Evolutionary conservation across 1,284 basidiomycete species (phyloP).

Genomic region (Porodaedalea pini): DNA sequence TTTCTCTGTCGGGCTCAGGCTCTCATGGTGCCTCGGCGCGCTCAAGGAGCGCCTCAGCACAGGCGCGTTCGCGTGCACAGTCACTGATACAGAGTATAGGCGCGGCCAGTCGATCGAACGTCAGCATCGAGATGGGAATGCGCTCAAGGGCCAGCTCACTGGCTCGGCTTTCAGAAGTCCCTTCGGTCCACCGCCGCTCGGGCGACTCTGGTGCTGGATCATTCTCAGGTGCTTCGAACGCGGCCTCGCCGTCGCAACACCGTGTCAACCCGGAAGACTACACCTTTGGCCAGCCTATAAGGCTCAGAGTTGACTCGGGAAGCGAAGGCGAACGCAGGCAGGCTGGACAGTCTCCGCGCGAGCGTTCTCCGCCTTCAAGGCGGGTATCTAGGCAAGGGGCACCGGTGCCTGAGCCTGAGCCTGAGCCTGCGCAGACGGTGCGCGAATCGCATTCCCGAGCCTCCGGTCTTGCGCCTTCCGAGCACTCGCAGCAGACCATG

Average conservation of each 20-base stretch:
- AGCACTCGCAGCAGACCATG: slow-evolving; percentile 1
- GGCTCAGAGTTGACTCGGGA: slow-evolving; percentile 5
- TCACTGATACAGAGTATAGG: slow-evolving; percentile 17
- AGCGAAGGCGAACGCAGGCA: neutral
- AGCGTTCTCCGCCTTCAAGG: neutral
- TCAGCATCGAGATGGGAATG: slow-evolving; percentile 9
- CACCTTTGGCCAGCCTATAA: slow-evolving; percentile 17
- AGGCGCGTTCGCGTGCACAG: slow-evolving; percentile 17
- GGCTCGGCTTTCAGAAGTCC: slow-evolving; percentile 5
- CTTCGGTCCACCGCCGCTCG: slow-evolving; percentile 9
- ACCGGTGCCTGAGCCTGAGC: neutral
- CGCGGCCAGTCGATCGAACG: slow-evolving; percentile 11
- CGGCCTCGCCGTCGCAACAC: neutral
- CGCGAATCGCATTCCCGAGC: neutral
- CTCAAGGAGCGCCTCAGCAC: slow-evolving; percentile 5
- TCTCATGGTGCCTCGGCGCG: slow-evolving; percentile 6
- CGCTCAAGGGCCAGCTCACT: slow-evolving; percentile 12
- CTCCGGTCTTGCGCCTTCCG: slow-evolving; percentile 1
- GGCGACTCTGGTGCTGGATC: slow-evolving; percentile 4
- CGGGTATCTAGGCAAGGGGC: neutral
- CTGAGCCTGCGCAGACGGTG: neutral
- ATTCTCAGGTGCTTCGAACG: neutral
- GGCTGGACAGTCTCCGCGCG: neutral
- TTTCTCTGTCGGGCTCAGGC: slow-evolving; percentile 4
- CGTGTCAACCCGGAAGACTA: slow-evolving; percentile 9